Evolutionary conservation across 768 basidiomycete genomes (phyloP), one percentile per base, ranked within the genome.

Genomic region (Boletus tylopilopsis): DNA sequence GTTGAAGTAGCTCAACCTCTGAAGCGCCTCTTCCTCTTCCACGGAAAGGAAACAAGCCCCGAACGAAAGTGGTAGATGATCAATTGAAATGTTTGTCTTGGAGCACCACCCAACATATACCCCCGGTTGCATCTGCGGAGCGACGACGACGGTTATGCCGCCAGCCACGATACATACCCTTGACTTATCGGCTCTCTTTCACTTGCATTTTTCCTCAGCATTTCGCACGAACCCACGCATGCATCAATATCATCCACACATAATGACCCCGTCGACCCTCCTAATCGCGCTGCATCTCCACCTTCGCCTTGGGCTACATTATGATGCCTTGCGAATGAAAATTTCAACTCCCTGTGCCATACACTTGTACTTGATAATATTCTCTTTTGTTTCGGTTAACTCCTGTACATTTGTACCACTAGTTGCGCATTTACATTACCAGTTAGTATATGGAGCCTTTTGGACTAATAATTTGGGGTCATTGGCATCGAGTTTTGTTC

Each of bases 11-110:
- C 71, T 45, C 76, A 76, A 54, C 72, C 76, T 55, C 67, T 73
- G 36, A 87, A 89, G 67, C 73, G 80, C 29, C 72, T 91, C 35
- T 90, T 90, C 71, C 71, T 83, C 46, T 90, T 90, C 64, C 74
- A 79, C 18, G 76, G 71, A 53, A 76, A 73, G 57, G 70, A 72
- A 54, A 53, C 56, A 2, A 63, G 51, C 36, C 58, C 58, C 33
- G 62, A 55, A 56, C 58, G 53, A 36, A 63, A 67, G 55, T 57
- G 60, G 57, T 68, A 61, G 55, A 56, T 42, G 55, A 51, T 58
- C n/a, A 38, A 44, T 37, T 25, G 34, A 49, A 46, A 47, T 15
- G 46, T 23, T 45, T 37, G 36, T 43, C 34, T 46, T 57, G 56
- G 52, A 56, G 40, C 50, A 24, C 34, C 38, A 54, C 52, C n/a